phyloP scores from a whole-genome alignment of 148 eudicot species.

The Rhododendron williamsianum region DNA sequence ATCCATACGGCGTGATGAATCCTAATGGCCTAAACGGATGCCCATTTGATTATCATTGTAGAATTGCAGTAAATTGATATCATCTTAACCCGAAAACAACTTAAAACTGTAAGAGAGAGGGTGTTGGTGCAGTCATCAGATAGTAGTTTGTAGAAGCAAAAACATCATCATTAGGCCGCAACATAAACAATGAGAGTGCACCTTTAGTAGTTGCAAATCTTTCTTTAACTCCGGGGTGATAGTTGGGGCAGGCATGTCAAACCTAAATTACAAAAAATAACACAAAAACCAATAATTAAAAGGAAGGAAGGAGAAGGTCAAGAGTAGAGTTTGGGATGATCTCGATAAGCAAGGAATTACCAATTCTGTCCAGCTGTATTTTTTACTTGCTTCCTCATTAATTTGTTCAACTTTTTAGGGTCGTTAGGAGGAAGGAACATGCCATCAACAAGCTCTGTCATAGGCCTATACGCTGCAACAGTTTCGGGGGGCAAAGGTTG shows the following conservation, averaged over 20 bases:
- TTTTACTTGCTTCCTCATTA: conserved; percentile 63
- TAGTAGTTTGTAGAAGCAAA: not conserved
- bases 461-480: conserved; percentile 35
- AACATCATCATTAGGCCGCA: not conserved
- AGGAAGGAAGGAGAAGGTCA: not conserved
- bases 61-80: not conserved
- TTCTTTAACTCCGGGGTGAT: conserved; percentile 79
- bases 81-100: not conserved
- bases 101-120: not conserved
- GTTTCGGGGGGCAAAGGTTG: not conserved
- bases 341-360: conserved; percentile 24
- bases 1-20: not conserved
- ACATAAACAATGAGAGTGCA: not conserved
- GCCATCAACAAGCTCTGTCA: conserved; percentile 71
- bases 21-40: not conserved
- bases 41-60: not conserved
- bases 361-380: conserved; percentile 74
- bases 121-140: not conserved
- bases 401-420: conserved; percentile 60
- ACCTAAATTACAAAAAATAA: conserved; percentile 39
- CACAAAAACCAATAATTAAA: conserved; percentile 5
- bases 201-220: conserved; percentile 77
- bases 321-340: not conserved
- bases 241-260: conserved; percentile 85
- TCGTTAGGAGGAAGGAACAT: conserved; percentile 77